Conservation (phyloP, 768 basidiomycete species). For the Phaeolepiota aurea region DNA sequence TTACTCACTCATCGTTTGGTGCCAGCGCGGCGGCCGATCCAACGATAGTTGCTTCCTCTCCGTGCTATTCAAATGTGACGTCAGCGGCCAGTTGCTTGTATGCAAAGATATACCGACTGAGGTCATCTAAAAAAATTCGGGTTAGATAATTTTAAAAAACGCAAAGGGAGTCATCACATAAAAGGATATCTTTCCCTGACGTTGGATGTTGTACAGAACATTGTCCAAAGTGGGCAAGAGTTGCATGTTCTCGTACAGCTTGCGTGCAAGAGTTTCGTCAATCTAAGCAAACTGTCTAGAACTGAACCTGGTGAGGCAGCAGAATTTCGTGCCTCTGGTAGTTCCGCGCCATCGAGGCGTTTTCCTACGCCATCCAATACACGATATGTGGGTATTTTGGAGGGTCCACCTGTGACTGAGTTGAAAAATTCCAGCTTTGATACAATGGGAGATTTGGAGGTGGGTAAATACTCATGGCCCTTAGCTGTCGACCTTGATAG, state of each 20-base stretch:
- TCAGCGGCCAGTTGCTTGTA: constrained; percentile 4
- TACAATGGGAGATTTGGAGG: constrained; percentile 52
- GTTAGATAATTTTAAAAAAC: constrained; percentile 1
- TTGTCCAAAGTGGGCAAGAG: constrained; percentile 80
- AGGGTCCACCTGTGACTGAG: constrained; percentile 47
- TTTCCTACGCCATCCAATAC: constrained; percentile 76
- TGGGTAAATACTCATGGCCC: constrained; percentile 23
- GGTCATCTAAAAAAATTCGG: constrained; percentile 53
- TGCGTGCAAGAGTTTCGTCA: constrained; percentile 57
- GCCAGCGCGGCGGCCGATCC: constrained; percentile 85
- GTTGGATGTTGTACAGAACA: constrained; percentile 84
- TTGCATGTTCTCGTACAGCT: constrained; percentile 74
- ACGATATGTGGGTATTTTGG: constrained; percentile 78
- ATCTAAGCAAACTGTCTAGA: constrained; percentile 34
- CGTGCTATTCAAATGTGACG: constrained; percentile 52
- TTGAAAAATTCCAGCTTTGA: constrained; percentile 75
- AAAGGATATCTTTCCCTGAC: constrained; percentile 90
- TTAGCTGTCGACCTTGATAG: constrained; percentile 8
- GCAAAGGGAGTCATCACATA: constrained; percentile 39
- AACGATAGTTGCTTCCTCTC: constrained; percentile 86
- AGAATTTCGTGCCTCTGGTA: constrained; percentile 60
- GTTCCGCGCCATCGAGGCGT: constrained; percentile 60
- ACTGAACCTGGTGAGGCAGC: background rate
- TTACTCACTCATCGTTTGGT: constrained; percentile 72
- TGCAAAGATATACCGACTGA: constrained; percentile 40